Percentiles rank a stretch among this genome's conserved stretches.
Conservation (phyloP, 2,329 filamentous ascomycete species). For the Fusarium ambrosium region DNA sequence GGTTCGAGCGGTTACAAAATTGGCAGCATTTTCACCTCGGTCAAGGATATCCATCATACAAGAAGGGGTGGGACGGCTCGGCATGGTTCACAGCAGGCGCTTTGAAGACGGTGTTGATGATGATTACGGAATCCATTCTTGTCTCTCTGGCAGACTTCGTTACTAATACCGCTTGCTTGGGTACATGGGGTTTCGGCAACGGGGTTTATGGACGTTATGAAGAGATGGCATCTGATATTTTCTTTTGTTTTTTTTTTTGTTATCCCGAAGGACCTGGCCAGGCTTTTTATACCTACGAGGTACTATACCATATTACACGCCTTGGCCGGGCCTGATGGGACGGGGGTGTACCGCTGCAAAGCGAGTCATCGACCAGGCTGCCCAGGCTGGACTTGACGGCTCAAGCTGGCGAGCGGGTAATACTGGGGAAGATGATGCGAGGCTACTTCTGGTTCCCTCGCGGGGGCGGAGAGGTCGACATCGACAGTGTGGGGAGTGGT, state of each 20-base stretch:
- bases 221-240: slow-evolving; percentile 48
- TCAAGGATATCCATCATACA: slow-evolving; percentile 42
- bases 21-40: slow-evolving; percentile 38
- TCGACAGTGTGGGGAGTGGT: slow-evolving; percentile 45
- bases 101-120: slow-evolving; percentile 49
- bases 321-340: slow-evolving; percentile 28
- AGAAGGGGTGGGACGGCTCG: slow-evolving; percentile 37
- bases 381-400: slow-evolving; percentile 34
- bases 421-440: slow-evolving; percentile 48
- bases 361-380: slow-evolving; percentile 41
- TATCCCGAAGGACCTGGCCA: slow-evolving; percentile 24
- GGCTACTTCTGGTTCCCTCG: slow-evolving; percentile 43
- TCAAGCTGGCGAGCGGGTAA: slow-evolving; percentile 44
- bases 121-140: slow-evolving; percentile 48
- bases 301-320: slow-evolving; percentile 11
- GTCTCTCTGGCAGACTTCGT: slow-evolving; percentile 42
- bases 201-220: slow-evolving; percentile 48
- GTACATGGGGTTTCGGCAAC: slow-evolving; percentile 44
- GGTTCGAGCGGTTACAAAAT: slow-evolving; percentile 40
- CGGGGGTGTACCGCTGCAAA: slow-evolving; percentile 39
- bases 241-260: slow-evolving; percentile 25
- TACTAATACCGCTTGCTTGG: slow-evolving; percentile 44
- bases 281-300: slow-evolving; percentile 19
- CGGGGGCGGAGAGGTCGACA: slow-evolving; percentile 35
- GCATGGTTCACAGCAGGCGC: slow-evolving; percentile 48